Base-by-base conservation (phyloP, 306 rosid species). In the Medicago ruthenica region DNA sequence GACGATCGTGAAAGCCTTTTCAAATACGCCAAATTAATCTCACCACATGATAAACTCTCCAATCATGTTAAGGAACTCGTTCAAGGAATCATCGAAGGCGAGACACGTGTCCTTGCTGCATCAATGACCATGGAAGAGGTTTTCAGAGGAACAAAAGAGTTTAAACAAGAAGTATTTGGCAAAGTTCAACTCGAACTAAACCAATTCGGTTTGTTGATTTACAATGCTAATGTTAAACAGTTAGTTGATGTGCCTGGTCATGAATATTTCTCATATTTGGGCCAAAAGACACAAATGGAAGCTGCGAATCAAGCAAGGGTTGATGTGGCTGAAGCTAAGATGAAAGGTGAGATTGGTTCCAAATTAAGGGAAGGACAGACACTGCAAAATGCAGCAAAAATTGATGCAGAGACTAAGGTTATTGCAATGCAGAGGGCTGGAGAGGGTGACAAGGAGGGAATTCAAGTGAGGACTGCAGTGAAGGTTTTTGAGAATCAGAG, bases 101-200 rank as follows among this genome's bases (percentile, higher is more conserved):
- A 88, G 84, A 89, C 92, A 0, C 92, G 92, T 18, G 97, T 87
- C 36, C 92, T 89, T 0, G 86, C 93, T 0, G 89, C 93, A 4
- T 83, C 89, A 22, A 84, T 91, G 97, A 87, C 93, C 1, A 87
- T 91, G 97, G 90, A 91, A 39, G 82, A 80, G 13, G n/a, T 84
- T 1, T 84, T 84, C 77, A 76, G 2, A 42, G 84, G 84, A 27
- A 80, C 88, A 2, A 86, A 87, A 55, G 84, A 86, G 15, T 91
- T 91, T 12, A 91, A 91, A 41, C 69, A 84, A 17, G 85, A 90
- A 48, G 90, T 91, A 0, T 89, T 89, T 2, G 90, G 50, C 14
- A 87, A 86, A 40, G 92, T 89, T 7, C 89, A 91, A 60, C 57
- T 89, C 0, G 93, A 91, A 8, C 84, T 91, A 0, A 80, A 88